Conservation (phyloP, 768 basidiomycete species). For the Lyophyllum decastes region DNA sequence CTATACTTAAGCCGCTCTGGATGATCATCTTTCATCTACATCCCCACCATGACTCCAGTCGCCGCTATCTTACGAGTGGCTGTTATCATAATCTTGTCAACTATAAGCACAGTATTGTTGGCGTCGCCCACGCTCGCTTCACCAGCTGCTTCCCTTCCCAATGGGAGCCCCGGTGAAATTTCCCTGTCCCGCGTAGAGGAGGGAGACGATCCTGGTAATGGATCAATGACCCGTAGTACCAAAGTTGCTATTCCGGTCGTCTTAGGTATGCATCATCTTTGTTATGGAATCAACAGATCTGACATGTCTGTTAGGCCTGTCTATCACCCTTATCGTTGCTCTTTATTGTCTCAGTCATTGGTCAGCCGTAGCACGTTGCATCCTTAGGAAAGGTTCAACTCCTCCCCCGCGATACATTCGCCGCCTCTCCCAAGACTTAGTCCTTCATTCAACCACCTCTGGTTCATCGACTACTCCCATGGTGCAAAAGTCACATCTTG, state of each 20-base stretch:
- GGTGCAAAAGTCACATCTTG: background rate
- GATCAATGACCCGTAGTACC: background rate
- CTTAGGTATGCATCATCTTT: background rate
- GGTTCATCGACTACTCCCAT: background rate
- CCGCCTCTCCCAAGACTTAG: background rate
- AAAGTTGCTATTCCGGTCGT: background rate
- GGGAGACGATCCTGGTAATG: background rate
- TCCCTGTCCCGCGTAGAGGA: background rate
- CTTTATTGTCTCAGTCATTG: background rate
- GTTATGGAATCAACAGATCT: background rate
- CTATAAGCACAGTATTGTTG: background rate
- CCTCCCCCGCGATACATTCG: background rate
- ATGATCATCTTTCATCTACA: background rate
- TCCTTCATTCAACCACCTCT: background rate
- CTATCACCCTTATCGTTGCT: background rate
- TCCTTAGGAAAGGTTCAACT: background rate
- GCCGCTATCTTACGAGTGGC: background rate
- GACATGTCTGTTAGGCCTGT: background rate
- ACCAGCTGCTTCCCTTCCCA: background rate
- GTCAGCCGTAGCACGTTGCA: background rate
- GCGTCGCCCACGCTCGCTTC: background rate
- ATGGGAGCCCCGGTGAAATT: background rate
- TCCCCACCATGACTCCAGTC: background rate
- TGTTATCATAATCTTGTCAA: background rate
- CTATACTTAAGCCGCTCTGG: background rate